phyloP scores from a whole-genome alignment of 148 eudicot species.

The Rhododendron vialii region DNA sequence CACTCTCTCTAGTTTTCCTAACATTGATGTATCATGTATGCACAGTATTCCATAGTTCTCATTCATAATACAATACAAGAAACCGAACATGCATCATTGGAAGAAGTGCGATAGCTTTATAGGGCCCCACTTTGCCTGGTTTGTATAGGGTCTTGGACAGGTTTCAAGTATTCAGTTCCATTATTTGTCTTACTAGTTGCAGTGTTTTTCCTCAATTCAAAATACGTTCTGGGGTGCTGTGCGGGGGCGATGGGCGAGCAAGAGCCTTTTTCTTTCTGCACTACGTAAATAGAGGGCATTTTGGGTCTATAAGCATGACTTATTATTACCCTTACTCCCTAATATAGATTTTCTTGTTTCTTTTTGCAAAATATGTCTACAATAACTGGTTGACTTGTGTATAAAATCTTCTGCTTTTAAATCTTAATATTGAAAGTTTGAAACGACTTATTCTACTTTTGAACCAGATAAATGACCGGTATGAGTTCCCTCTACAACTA shows the following conservation, averaged over 20 bases:
- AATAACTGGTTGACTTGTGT: background rate
- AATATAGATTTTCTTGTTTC: background rate
- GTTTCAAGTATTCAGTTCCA: background rate
- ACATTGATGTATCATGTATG: background rate
- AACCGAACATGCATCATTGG: background rate
- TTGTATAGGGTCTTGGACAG: background rate
- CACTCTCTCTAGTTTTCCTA: background rate
- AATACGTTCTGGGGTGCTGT: background rate
- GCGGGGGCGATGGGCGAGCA: background rate
- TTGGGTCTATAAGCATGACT: background rate
- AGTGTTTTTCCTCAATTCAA: background rate
- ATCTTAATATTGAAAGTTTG: background rate
- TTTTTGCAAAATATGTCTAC: background rate
- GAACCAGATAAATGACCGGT: slow-evolving; percentile 76
- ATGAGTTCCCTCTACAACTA: slow-evolving; percentile 79
- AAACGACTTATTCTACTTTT: background rate
- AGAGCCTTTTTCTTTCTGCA: background rate
- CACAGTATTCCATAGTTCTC: background rate
- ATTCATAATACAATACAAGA: background rate
- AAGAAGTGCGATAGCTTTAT: background rate
- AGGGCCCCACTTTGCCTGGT: background rate
- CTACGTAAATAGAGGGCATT: background rate
- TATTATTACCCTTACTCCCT: background rate
- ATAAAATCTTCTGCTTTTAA: background rate
- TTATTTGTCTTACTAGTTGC: background rate